Base-by-base conservation (phyloP, 441 rosid species). In the Arabidopsis hybrid region DNA sequence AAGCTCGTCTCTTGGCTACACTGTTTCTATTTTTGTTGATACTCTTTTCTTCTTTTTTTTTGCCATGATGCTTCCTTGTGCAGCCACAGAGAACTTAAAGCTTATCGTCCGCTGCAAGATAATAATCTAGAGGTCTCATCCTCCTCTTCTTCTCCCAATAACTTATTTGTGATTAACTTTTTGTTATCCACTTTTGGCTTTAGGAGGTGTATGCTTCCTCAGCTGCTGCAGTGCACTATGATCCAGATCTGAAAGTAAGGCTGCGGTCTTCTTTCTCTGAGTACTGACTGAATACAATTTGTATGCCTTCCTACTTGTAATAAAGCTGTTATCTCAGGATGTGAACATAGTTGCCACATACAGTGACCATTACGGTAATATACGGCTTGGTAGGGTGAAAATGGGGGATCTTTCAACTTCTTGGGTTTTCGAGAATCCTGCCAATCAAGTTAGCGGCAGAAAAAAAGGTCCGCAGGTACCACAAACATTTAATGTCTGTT, bases 361-460 rank as follows among this genome's bases (percentile, higher is more conserved):
- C 85, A 92, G 86, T 81, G 94, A 88, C 79, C 79, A 78, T 66
- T 74, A 84, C 32, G 97, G 97, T 12, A 77, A 71, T 59, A 40
- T 92, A 82, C 85, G 81, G 42, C 77, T 86, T 62, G 83, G 87
- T 73, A 84, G 78, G 64, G 87, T 90, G 72, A 92, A 90, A 82
- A 86, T 92, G 92, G 91, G 86, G 78, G 84, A 88, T 79, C 89
- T 92, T 51, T 94, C 99, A 65, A 72, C 91, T 68, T 95, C 99
- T 26, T 95, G 99, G 99, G 81, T 90, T 53, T 80, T 90, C 85
- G 88, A 88, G 63, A 87, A 85, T 76, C 96, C 90, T 65, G 53
- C 34, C 17, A 61, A 79, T 76, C 83, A 83, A 50, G 75, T 59
- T 45, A 78, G 35, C 71, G 79, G 64, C 71, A 83, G 62, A 57